Conservation (phyloP, 2,329 filamentous ascomycete species). For the Fusarium coicis region DNA sequence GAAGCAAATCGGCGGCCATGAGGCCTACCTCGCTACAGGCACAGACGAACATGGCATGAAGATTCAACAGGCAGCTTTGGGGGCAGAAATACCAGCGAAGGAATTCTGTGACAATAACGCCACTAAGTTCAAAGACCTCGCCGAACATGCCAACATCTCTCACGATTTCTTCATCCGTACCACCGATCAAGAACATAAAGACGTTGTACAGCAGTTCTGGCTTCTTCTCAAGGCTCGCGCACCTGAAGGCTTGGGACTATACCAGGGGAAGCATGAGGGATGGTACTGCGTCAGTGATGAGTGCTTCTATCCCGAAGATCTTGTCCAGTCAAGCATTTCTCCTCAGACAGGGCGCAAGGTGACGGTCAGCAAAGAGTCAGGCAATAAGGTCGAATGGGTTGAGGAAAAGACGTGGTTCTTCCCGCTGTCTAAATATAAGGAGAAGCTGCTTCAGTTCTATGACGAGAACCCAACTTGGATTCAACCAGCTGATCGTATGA, state of each 20-base stretch:
- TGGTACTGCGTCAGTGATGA: slow-evolving; percentile 99
- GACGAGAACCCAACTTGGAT: slow-evolving; percentile 81
- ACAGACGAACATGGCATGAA: slow-evolving; percentile 99
- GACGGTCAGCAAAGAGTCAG: slow-evolving; percentile 86
- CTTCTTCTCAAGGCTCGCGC: slow-evolving; percentile 69
- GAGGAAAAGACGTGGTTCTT: slow-evolving; percentile 97
- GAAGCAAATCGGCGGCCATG: slow-evolving; percentile 78
- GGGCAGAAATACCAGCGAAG: slow-evolving; percentile 77
- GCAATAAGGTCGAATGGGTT: slow-evolving; percentile 93
- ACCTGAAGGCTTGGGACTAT: slow-evolving; percentile 77
- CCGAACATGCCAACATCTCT: slow-evolving; percentile 73
- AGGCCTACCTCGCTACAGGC: slow-evolving; percentile 84
- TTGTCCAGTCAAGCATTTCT: slow-evolving; percentile 79
- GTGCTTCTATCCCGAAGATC: slow-evolving; percentile 87
- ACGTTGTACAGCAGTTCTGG: slow-evolving; percentile 93
- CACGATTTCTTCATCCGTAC: slow-evolving; percentile 94
- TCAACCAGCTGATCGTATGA: slow-evolving; percentile 76
- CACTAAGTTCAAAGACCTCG: slow-evolving; percentile 80
- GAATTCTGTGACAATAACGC: slow-evolving; percentile 90
- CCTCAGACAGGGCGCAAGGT: slow-evolving; percentile 84
- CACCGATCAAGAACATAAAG: slow-evolving; percentile 82
- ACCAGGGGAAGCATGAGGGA: slow-evolving; percentile 86
- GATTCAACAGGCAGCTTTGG: slow-evolving; percentile 85
- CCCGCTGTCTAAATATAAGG: slow-evolving; percentile 82
- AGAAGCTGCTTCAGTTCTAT: slow-evolving; percentile 84